Percentiles rank a stretch among this genome's conserved stretches.
Conservation (phyloP, 495 filamentous ascomycete species). For the Penicillium bovifimosum region DNA sequence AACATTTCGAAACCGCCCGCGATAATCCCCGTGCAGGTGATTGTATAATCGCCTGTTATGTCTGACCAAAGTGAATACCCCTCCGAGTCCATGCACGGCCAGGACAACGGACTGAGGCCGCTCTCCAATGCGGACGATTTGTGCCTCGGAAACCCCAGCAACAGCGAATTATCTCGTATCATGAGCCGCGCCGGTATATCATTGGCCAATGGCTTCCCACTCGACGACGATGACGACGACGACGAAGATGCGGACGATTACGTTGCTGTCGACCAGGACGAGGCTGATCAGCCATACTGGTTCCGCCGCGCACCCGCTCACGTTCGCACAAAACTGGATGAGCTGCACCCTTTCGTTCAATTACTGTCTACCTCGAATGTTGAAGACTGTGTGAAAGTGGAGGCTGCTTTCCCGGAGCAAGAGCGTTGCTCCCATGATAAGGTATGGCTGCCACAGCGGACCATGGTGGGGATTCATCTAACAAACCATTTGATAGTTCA, state of each 20-base stretch:
- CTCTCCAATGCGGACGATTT: constrained; percentile 32
- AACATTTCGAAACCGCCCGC: not conserved
- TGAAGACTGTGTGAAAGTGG: constrained; percentile 70
- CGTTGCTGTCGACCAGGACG: constrained; percentile 40
- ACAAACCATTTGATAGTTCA: constrained; percentile 50
- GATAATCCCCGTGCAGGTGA: not conserved
- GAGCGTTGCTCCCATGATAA: constrained; percentile 77
- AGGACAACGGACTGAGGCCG: constrained; percentile 28
- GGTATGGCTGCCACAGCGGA: constrained; percentile 43
- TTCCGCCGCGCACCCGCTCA: constrained; percentile 39
- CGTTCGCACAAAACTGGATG: constrained; percentile 41
- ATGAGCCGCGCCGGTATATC: constrained; percentile 29
- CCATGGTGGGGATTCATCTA: constrained; percentile 1
- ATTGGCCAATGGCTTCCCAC: constrained; percentile 32
- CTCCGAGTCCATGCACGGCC: constrained; percentile 25
- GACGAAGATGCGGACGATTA: constrained; percentile 42
- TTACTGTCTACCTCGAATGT: constrained; percentile 67
- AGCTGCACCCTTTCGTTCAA: constrained; percentile 64
- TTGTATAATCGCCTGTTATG: constrained; percentile 8
- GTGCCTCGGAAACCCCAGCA: constrained; percentile 26
- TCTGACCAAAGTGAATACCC: constrained; percentile 27
- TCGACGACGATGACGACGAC: constrained; percentile 37
- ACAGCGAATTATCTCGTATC: constrained; percentile 31
- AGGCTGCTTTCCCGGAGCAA: constrained; percentile 66
- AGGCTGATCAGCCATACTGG: constrained; percentile 41